Percentiles rank a stretch among this genome's conserved stretches.
phyloP scores from a whole-genome alignment of 2,329 filamentous ascomycete species.

The Ophiostoma triangulosporum region DNA sequence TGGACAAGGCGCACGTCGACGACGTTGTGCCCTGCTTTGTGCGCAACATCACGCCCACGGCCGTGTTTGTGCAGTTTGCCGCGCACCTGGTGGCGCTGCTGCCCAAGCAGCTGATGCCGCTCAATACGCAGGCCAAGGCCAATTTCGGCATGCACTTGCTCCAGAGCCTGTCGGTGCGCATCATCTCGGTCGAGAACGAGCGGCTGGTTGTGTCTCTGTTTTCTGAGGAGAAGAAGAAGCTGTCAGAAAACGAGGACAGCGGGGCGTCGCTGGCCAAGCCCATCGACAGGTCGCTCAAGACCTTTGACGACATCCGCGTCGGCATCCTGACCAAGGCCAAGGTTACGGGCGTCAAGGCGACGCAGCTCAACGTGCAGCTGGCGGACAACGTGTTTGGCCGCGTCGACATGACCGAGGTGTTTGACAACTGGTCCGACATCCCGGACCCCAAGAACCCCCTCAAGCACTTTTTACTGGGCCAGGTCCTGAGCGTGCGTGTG shows the following conservation, averaged over 20 bases:
- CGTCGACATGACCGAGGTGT: constrained; percentile 81
- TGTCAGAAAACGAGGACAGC: constrained; percentile 9
- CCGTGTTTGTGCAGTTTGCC: constrained; percentile 79
- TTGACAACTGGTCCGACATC: constrained; percentile 80
- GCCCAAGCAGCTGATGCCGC: constrained; percentile 62
- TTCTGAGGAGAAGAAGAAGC: constrained; percentile 24
- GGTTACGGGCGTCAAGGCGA: constrained; percentile 74
- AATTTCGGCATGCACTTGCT: constrained; percentile 69
- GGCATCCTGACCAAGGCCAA: constrained; percentile 64
- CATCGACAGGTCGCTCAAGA: constrained; percentile 49
- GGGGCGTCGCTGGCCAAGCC: constrained; percentile 22
- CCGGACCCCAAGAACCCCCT: constrained; percentile 69
- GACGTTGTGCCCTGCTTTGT: constrained; percentile 65
- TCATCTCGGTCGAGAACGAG: constrained; percentile 58
- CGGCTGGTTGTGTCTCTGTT: constrained; percentile 47
- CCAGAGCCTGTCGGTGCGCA: constrained; percentile 60
- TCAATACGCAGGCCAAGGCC: constrained; percentile 31
- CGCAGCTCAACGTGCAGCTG: constrained; percentile 82
- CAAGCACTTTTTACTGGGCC: constrained; percentile 56
- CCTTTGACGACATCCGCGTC: constrained; percentile 58
- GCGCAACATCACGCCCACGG: constrained; percentile 67
- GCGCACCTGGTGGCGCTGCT: constrained; percentile 64
- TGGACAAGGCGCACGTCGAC: constrained; percentile 59
- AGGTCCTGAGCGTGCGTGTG: constrained; percentile 60
- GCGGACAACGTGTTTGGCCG: constrained; percentile 85